Evolutionary conservation across 2,329 filamentous ascomycete species (phyloP).

Genomic region (Pseudocercospora crystallina): DNA sequence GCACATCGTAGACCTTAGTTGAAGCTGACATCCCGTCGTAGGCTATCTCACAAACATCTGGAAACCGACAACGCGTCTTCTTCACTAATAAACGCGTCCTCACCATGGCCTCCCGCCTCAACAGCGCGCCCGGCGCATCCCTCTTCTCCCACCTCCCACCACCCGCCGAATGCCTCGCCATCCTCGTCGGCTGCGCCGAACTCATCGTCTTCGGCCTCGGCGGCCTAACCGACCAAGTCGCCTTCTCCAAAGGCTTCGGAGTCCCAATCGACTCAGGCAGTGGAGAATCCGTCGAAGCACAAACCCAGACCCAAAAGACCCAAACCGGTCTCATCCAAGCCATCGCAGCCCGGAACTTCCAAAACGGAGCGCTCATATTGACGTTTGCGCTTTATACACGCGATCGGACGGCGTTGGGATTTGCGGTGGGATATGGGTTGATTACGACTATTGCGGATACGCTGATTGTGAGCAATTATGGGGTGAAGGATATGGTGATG

Average conservation of each 20-base stretch:
- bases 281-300: neutral
- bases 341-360: conserved; percentile 33
- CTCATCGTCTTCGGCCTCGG: conserved; percentile 35
- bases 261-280: conserved; percentile 27
- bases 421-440: conserved; percentile 27
- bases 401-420: conserved; percentile 33
- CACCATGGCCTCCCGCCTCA: conserved; percentile 20
- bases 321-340: conserved; percentile 30
- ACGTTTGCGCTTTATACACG: conserved; percentile 33
- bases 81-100: too few relatives aligned
- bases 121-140: conserved; percentile 2
- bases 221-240: conserved; percentile 34
- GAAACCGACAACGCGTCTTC: too few relatives aligned
- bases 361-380: conserved; percentile 33
- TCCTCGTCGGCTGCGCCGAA: conserved; percentile 36
- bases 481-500: conserved; percentile 26
- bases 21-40: too few relatives aligned
- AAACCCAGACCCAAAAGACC: conserved; percentile 25
- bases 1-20: too few relatives aligned
- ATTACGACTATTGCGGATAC: conserved; percentile 34
- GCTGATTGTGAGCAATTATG: conserved; percentile 32
- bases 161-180: conserved; percentile 37
- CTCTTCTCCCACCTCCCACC: conserved; percentile 33
- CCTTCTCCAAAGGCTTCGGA: conserved; percentile 37
- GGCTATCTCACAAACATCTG: too few relatives aligned